Evolutionary conservation across 2,329 filamentous ascomycete species (phyloP), one percentile per base, ranked within the genome.

Genomic region (Fusarium chaquense): DNA sequence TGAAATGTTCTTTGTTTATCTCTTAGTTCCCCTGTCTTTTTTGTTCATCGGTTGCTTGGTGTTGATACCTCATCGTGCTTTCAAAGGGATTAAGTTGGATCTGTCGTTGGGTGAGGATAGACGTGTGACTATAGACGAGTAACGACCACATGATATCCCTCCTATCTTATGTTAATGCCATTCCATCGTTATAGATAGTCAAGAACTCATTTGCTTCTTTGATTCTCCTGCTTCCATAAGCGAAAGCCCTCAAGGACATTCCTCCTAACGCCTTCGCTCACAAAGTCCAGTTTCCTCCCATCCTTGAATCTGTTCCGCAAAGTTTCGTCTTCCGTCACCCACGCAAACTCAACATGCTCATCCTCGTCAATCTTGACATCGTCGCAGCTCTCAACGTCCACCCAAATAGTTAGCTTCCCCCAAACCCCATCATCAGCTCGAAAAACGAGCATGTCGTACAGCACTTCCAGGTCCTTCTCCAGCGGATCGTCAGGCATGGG

Each of bases 311-410:
- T 69, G 11, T 74, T 73, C 22, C 33, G 63, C 36, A 60, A 40
- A 4, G 77, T 76, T 63, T 83, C 79, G 26, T 76, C 74, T 73
- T 81, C 77, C 7, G 76, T 76, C 6, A 79, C 78, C 81, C 81
- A 83, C 10, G 78, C 73, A 61, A 68, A 81, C 41, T 78, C 77
- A 38, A 74, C 75, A 58, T 83, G 81, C 73, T 83, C 81, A 7
- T 79, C 73, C 7, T 78, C 75, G 30, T 79, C 76, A 6, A 80
- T 69, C 53, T 53, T 71, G 9, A 81, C 78, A 13, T 43, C 58
- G 1, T 72, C 67, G 15, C 43, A 69, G 6, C 49, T 69, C 49
- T 69, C 69, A 35, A 76, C 75, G n/a, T 78, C 77, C n/a, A 74
- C 70, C 57, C 77, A 70, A 4, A 71, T 52, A 16, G 72, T 75